A percentile compares a stretch with the other conserved stretches of the same genome.
phyloP scores from a whole-genome alignment of 129 eudicot species.

The Glebionis coronaria region DNA sequence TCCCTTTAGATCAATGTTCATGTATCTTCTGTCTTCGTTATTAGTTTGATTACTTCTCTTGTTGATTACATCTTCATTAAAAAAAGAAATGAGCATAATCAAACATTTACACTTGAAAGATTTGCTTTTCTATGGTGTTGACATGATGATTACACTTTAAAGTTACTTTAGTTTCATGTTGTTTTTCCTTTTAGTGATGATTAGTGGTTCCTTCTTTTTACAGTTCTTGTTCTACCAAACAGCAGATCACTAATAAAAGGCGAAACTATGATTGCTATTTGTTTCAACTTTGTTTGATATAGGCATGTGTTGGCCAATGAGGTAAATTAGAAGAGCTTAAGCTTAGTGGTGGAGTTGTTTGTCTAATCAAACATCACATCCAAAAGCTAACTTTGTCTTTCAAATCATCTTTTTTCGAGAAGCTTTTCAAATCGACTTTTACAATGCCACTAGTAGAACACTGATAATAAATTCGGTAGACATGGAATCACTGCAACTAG shows the following conservation, averaged over 20 bases:
- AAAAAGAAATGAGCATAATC: constrained; percentile 21
- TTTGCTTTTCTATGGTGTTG: constrained; percentile 29
- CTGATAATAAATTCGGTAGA: not conserved
- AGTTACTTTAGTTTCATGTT: constrained; percentile 36
- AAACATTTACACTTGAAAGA: constrained; percentile 30
- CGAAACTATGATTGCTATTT: constrained; percentile 15
- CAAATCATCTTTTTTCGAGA: too few species aligned
- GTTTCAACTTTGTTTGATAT: constrained; percentile 16
- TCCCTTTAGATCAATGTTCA: not conserved
- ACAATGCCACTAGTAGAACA: constrained; percentile 10
- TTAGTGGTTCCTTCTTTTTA: constrained; percentile 19
- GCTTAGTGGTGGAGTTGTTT: constrained; percentile 26
- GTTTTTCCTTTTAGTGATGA: constrained; percentile 25
- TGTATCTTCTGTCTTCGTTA: not conserved
- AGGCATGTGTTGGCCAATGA: constrained; percentile 23
- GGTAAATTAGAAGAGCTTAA: constrained; percentile 15
- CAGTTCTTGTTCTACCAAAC: constrained; percentile 20
- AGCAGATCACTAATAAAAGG: constrained; percentile 23
- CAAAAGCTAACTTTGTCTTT: constrained; percentile 19
- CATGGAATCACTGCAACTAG: constrained; percentile 9
- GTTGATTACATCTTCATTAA: constrained; percentile 25
- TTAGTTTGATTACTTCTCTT: constrained; percentile 24
- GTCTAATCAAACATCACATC: constrained; percentile 34
- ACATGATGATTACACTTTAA: constrained; percentile 36
- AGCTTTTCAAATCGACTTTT: not conserved